Percentiles rank a stretch among this genome's conserved stretches.
Evolutionary conservation across 371 early-diverging fungal genomes (phyloP).

Genomic region (Rhizopus stolonifer): DNA sequence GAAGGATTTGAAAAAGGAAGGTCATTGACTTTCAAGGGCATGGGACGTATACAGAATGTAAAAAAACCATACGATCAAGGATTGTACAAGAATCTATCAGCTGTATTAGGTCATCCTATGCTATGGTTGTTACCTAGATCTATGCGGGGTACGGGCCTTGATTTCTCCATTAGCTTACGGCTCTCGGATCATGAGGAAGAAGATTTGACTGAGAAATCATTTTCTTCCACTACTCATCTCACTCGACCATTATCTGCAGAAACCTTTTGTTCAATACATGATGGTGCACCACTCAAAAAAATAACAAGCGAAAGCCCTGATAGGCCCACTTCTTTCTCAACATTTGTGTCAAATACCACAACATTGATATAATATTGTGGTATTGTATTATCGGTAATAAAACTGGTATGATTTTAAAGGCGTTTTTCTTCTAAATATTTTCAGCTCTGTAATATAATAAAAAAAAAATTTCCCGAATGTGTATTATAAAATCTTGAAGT

Average conservation of each 20-base stretch:
- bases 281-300: constrained; percentile 17
- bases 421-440: background rate
- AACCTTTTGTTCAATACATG: constrained; percentile 18
- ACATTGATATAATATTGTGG: constrained; percentile 29
- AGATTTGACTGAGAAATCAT: background rate
- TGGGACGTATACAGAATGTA: constrained; percentile 61
- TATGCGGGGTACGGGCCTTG: constrained; percentile 70
- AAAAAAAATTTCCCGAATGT: constrained; percentile 1
- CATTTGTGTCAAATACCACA: constrained; percentile 40
- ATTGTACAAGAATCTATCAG: constrained; percentile 65
- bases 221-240: constrained; percentile 13
- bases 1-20: constrained; percentile 86
- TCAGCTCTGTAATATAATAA: background rate
- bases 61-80: constrained; percentile 95
- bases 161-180: constrained; percentile 58
- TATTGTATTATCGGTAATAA: background rate
- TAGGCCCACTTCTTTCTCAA: constrained; percentile 36
- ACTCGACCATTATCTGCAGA: constrained; percentile 11
- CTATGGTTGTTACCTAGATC: constrained; percentile 75
- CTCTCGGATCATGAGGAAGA: constrained; percentile 51
- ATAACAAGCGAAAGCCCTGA: constrained; percentile 30
- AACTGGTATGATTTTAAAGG: constrained; percentile 2
- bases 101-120: constrained; percentile 73
- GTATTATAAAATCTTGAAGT: background rate
- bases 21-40: constrained; percentile 72